Evolutionary conservation across 306 rosid species (phyloP), one percentile per base, ranked within the genome.

Genomic region (Morella rubra): DNA sequence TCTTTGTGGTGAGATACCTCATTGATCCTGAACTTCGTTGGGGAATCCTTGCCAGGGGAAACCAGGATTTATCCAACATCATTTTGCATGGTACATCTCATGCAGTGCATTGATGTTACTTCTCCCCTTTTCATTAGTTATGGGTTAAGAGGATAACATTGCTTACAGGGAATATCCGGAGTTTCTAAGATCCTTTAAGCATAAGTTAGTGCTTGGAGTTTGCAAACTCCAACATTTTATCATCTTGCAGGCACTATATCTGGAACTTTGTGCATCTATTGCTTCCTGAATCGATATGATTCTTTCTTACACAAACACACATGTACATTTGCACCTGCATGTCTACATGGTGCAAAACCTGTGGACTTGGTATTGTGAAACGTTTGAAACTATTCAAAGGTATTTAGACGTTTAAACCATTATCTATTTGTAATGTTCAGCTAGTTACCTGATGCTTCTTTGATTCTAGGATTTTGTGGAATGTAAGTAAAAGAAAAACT

Each of bases 91-190:
- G 4, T 11, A 55, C 53, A 2, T 58, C 18, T 56, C 40, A 9
- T 27, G 59, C 5, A 66, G 44, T 71, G 81, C 81, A 79, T 79
- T 79, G 73, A 8, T 69, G 12, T 4, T 46, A 73, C n/a, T 73
- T 12, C 53, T 71, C 71, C 65, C 71, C 71, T 74, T 42, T 51
- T 32, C 27, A 7, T 60, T 5, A 44, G 1, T 53, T 8, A 52
- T 82, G 74, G 62, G 49, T 14, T 79, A 53, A 75, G 85, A 80
- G 81, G 60, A 59, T 45, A 32, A 49, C 62, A 78, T 75, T 86
- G 37, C 87, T 80, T 80, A 74, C 11, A 71, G 75, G 49, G 5
- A 72, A 19, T 3, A 50, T 75, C 71, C 66, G 79, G 73, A 71
- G 79, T 78, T 79, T 80, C 42, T 41, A 32, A 32, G 37, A 32